Conservation (phyloP, 495 filamentous ascomycete genomes). For the Penicillium antarcticum region DNA sequence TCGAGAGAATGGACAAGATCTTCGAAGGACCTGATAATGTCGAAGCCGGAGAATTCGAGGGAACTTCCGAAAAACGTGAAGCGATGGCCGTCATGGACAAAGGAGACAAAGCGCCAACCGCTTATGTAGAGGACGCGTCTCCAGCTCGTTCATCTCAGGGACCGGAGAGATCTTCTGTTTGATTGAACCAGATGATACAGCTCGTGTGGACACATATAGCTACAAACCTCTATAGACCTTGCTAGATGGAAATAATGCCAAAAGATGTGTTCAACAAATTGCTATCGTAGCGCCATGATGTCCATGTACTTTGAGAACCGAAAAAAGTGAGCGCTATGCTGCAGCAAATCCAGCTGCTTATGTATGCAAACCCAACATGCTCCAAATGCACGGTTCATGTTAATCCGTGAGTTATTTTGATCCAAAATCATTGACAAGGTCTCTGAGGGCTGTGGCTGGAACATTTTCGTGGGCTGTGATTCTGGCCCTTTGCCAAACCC, state of each 20-base stretch:
- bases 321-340: slow-evolving; percentile 4
- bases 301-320: not conserved
- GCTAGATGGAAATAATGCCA: not conserved
- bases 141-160: not conserved
- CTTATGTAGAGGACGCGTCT: slow-evolving; percentile 5
- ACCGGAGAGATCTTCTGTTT: slow-evolving; percentile 3
- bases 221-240: not conserved
- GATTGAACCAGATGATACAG: not conserved
- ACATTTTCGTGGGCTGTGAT: not conserved
- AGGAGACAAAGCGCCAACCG: slow-evolving; percentile 1
- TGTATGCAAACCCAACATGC: not conserved
- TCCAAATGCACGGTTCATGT: not conserved
- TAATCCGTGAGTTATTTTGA: not conserved
- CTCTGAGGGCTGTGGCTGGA: not conserved
- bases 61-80: slow-evolving; percentile 13
- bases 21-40: slow-evolving; percentile 36
- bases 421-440: too few species aligned
- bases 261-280: not conserved
- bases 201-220: not conserved
- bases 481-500: too few species aligned
- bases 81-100: slow-evolving; percentile 16
- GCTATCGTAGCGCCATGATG: slow-evolving; percentile 2
- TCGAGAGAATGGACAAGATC: slow-evolving; percentile 38
- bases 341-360: slow-evolving; percentile 8
- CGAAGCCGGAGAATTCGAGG: slow-evolving; percentile 26